Evolutionary conservation across 2,329 filamentous ascomycete genomes (phyloP), one percentile per base, ranked within the genome.

Genomic region (Didymella keratinophila): DNA sequence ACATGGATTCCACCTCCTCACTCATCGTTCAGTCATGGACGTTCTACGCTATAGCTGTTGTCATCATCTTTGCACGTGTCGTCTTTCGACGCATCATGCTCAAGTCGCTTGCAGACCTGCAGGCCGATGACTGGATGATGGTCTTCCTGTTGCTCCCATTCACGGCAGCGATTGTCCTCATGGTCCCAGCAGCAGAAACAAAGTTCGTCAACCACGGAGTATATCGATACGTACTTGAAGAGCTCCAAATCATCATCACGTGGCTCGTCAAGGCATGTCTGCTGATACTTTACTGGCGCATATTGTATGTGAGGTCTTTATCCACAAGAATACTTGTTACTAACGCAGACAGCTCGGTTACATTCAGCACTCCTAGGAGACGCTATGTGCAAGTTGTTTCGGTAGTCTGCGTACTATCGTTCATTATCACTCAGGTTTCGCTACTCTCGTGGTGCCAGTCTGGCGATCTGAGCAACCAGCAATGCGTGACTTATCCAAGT

Each of bases 261-360:
- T 74, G 69, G 70, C 56, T 71, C 1, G 66, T 73, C 12, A 72
- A 73, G 48, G 65, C 64, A 12, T 73, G 70, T 32, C 58, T 74
- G 4, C 32, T 74, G 23, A 56, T 74, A 3, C 45, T 74, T 10
- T 71, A 72, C 47, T 65, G 63, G 55, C 64, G 71, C 11, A 73
- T 74, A 20, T 71, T 71, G 71, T 74, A 64, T 25, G 70, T 53
- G 16, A 2, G 18, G 1, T 5, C 20, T 10, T 12, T 34, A 9
- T 8, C 16, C 18, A 7, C 4, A 3, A 3, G 12, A 43, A 6
- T 27, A n/a, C 21, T 14, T n/a, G 11, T 53, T 10, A 44, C 60
- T 63, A 34, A 67, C 37, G 4, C 10, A 12, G 16, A 9, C 34
- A 70, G 65, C 30, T 62, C 67, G 14, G 47, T 58, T 11, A 49